Percentiles rank a stretch among this genome's conserved stretches.
phyloP scores from a whole-genome alignment of 1,139 yeast species.

The Saccharomyces hybrid region DNA sequence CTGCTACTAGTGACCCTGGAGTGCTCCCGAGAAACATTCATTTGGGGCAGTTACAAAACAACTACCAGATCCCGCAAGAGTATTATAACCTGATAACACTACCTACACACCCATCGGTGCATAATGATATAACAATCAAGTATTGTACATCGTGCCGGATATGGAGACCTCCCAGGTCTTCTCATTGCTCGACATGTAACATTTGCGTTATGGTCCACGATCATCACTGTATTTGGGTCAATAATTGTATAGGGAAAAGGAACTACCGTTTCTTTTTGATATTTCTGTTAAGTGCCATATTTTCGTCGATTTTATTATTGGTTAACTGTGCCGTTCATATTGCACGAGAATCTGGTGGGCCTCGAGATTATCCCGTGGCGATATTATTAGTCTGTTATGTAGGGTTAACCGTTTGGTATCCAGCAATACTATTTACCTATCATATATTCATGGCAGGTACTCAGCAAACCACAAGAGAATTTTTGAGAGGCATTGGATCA shows the following conservation, averaged over 20 bases:
- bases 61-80: constrained; percentile 48
- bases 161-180: constrained; percentile 62
- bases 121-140: constrained; percentile 39
- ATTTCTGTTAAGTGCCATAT: constrained; percentile 35
- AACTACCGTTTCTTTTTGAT: constrained; percentile 54
- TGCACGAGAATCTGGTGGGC: constrained; percentile 27
- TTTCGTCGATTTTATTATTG: constrained; percentile 19
- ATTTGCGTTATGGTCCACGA: constrained; percentile 56
- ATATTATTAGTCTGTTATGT: constrained; percentile 44
- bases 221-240: constrained; percentile 77
- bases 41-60: constrained; percentile 36
- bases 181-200: constrained; percentile 65
- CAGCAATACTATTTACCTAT: constrained; percentile 43
- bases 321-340: constrained; percentile 24
- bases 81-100: constrained; percentile 50
- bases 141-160: constrained; percentile 55
- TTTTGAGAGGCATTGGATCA: constrained; percentile 36
- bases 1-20: constrained; percentile 65
- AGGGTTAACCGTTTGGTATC: constrained; percentile 43
- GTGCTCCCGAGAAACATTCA: constrained; percentile 63
- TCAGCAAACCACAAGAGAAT: constrained; percentile 69
- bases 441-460: constrained; percentile 49
- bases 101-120: constrained; percentile 46
- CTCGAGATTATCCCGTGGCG: constrained; percentile 33
- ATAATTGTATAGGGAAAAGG: constrained; percentile 68